Base-by-base conservation (phyloP, 768 basidiomycete species). In the Hygrocybe coccinea region DNA sequence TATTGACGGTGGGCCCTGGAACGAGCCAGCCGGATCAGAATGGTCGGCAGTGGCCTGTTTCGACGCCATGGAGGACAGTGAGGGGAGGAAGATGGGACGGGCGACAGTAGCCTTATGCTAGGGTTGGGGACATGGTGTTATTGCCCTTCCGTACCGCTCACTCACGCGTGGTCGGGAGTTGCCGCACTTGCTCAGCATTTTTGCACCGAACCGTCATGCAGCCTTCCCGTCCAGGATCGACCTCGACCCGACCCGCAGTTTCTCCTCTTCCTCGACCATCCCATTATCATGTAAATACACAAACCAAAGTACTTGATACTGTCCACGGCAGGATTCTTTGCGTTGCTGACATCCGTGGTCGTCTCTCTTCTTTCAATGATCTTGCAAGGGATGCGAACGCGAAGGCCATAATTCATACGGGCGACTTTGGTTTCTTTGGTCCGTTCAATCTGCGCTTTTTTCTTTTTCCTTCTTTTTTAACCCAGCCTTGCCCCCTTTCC, bases 381-480 rank as follows among this genome's bases (percentile, higher is more conserved):
- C 83, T 97, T 52, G 95, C 95, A 15, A 76, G 86, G 45, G 92
- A 97, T 62, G 84, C 84, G 55, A 87, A 89, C 65, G 97, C 94
- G 21, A 82, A 86, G 56, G 95, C 94, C 15, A 86, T 97, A 69
- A 90, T 99, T 56, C 95, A 98, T 69, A 95, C 95, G 0, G 97
- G 97, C 52, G 97, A 99, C 76, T 98, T 98, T 83, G 97, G 97
- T 56, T 97, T 99, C 75, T 97, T 95, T 71, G 92, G 91, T 86
- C 61, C 59, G 79, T 70, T 22, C 60, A n/a, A 54, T 39, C 46
- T 44, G 15, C 48, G 50, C 50, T 21, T 38, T 49, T 24, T 54
- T 60, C 24, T 50, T 51, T 3, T 54, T 0, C 6, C 22, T n/a
- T 41, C 52, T 17, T 46, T 51, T 17, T 50, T 24, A 19, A 50